These are phyloP conservation scores for Leucocoprinus sp. DNA, from an alignment of 768 basidiomycete species.

Conservation along the genomic window DNA sequence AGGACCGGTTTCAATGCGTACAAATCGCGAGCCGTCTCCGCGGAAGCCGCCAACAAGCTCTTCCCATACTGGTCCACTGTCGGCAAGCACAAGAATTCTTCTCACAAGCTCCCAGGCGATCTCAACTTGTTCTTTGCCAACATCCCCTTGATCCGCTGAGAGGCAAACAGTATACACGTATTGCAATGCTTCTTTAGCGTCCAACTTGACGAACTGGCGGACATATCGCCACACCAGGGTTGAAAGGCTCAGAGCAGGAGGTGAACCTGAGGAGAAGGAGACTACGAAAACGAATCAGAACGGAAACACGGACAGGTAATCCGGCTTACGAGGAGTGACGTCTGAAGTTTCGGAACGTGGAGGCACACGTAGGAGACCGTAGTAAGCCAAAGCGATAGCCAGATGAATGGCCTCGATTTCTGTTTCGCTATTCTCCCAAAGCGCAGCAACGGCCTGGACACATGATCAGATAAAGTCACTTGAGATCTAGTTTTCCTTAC, in stretches of 20 bases:
- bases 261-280: slow-evolving; percentile 55
- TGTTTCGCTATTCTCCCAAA: slow-evolving; percentile 81
- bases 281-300: slow-evolving; percentile 32
- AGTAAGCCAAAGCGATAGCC: slow-evolving; percentile 86
- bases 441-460: slow-evolving; percentile 74
- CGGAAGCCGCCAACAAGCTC: slow-evolving; percentile 92
- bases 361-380: slow-evolving; percentile 83
- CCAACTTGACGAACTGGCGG: slow-evolving; percentile 85
- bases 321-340: slow-evolving; percentile 64
- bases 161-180: slow-evolving; percentile 87
- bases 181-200: slow-evolving; percentile 89
- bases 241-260: slow-evolving; percentile 71
- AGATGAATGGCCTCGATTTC: slow-evolving; percentile 94
- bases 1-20: slow-evolving; percentile 30
- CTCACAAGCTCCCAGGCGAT: slow-evolving; percentile 73
- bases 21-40: slow-evolving; percentile 83
- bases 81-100: slow-evolving; percentile 71
- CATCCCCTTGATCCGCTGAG: slow-evolving; percentile 56
- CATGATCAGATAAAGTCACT: not conserved
- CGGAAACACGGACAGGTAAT: not conserved
- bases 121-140: slow-evolving; percentile 82
- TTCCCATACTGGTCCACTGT: slow-evolving; percentile 79
- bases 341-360: slow-evolving; percentile 77
- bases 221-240: slow-evolving; percentile 91
- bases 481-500: slow-evolving; percentile 32